Conservation (phyloP, 306 rosid genomes). For the Gastrolobium bilobum region DNA sequence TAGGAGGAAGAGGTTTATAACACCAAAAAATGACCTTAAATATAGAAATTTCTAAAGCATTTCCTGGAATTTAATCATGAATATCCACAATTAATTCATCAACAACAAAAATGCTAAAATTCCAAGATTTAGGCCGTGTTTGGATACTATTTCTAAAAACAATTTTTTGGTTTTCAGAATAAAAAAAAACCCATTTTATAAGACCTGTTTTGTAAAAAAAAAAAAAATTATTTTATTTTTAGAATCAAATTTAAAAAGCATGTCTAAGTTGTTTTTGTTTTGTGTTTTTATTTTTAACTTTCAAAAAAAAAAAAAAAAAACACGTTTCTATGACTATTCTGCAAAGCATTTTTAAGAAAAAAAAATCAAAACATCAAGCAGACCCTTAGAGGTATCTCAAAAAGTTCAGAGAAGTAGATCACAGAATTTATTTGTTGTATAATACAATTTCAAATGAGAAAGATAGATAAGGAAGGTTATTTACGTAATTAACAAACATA, state of each 20-base stretch:
- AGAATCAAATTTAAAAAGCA: no score
- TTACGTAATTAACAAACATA: slow-evolving; percentile 38
- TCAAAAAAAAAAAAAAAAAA: no score
- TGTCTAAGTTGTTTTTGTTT: no score
- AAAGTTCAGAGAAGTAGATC: slow-evolving; percentile 16
- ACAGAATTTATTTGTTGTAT: slow-evolving; percentile 22
- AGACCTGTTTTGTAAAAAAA: no score
- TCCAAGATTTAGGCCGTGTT: not conserved
- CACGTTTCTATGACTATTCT: no score
- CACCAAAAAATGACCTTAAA: not conserved
- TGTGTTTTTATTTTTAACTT: no score
- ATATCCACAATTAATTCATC: not conserved
- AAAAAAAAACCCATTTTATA: no score
- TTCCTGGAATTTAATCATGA: not conserved
- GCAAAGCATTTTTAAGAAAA: no score
- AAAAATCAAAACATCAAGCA: no score
- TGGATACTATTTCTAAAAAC: no score
- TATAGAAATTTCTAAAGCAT: slow-evolving; percentile 1
- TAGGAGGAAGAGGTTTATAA: not conserved
- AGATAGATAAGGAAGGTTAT: slow-evolving; percentile 31
- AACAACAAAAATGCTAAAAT: not conserved
- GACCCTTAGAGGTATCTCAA: slow-evolving; percentile 2
- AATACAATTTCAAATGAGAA: slow-evolving; percentile 33
- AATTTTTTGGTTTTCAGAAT: no score
- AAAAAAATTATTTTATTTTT: no score